A percentile compares a stretch with the other conserved stretches of the same genome.
Evolutionary conservation across 495 filamentous ascomycete species (phyloP).

Genomic region (Chaetomium fimeti): DNA sequence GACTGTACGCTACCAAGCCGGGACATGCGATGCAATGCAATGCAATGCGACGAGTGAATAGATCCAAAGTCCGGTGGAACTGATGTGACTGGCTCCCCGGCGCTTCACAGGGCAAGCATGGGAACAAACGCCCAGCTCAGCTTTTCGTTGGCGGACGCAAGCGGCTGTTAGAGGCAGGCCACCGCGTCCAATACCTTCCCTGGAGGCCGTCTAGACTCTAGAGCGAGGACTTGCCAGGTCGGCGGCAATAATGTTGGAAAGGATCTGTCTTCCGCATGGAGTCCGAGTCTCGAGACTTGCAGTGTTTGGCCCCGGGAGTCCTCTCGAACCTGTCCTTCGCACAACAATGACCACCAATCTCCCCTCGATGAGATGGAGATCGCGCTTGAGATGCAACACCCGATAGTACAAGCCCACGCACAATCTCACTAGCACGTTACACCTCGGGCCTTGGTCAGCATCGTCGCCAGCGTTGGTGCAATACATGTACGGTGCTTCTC

Average conservation of each 20-base stretch:
- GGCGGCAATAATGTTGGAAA: no score
- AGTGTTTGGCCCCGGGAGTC: not conserved
- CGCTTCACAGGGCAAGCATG: no score
- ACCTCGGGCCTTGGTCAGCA: not conserved
- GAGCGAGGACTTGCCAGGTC: no score
- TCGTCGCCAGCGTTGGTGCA: not conserved
- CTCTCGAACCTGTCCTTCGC: not conserved
- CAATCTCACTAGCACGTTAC: slow-evolving; percentile 7
- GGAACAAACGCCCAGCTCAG: not conserved
- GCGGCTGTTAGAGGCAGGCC: no score
- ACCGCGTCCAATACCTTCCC: no score
- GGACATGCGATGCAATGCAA: slow-evolving; percentile 7
- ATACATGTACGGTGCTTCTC: not conserved
- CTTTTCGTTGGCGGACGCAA: not conserved
- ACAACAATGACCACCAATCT: not conserved
- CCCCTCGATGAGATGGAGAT: slow-evolving; percentile 5
- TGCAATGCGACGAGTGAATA: slow-evolving; percentile 6
- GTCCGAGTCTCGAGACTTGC: no score
- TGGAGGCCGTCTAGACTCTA: no score
- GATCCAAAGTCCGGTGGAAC: slow-evolving; percentile 1
- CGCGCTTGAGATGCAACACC: slow-evolving; percentile 10
- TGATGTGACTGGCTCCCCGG: not conserved
- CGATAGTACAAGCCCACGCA: slow-evolving; percentile 9
- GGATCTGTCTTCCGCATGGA: no score
- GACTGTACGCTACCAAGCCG: not conserved